Conservation (phyloP, 495 filamentous ascomycete genomes). For the Tuber borchii region DNA sequence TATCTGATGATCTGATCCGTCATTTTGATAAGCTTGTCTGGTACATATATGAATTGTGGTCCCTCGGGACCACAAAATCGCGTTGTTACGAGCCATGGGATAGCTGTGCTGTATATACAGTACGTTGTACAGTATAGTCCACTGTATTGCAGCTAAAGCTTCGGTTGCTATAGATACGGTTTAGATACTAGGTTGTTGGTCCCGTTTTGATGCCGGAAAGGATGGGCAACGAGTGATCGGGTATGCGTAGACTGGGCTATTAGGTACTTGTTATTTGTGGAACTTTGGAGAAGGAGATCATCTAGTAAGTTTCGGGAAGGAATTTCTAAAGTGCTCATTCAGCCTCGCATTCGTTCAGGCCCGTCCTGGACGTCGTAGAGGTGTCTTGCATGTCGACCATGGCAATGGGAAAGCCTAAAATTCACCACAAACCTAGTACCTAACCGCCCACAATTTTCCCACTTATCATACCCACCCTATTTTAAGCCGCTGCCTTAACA, state of each 20-base stretch:
- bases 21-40: too few species aligned
- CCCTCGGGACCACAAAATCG: too few species aligned
- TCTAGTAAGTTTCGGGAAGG: background rate
- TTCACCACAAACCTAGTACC: background rate
- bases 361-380: background rate
- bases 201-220: background rate
- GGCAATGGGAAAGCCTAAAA: background rate
- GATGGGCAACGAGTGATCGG: background rate
- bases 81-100: too few species aligned
- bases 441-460: background rate
- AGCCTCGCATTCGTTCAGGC: background rate
- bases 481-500: background rate
- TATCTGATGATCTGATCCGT: too few species aligned
- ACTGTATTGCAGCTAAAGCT: background rate
- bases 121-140: background rate
- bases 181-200: background rate
- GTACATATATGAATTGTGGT: too few species aligned
- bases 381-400: background rate
- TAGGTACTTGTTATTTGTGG: background rate
- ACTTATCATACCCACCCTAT: background rate
- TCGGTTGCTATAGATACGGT: background rate
- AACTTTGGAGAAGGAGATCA: background rate
- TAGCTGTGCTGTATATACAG: too few species aligned
- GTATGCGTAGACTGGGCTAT: background rate
- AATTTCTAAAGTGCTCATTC: background rate